Percentiles rank a stretch among this genome's conserved stretches.
Conservation (phyloP, 2,329 filamentous ascomycete species). For the Fusarium beomiforme region DNA sequence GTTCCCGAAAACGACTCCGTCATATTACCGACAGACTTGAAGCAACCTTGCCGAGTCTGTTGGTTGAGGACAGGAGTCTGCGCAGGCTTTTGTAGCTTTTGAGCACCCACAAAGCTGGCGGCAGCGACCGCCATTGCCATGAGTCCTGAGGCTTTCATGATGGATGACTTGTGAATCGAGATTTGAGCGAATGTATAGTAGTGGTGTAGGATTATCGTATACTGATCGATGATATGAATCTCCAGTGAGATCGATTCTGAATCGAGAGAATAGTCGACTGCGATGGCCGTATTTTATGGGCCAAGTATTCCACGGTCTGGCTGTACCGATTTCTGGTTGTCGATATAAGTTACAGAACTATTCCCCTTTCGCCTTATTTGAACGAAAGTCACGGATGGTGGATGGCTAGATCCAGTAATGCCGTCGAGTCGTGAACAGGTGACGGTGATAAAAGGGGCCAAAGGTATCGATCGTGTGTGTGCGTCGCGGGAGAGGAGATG, state of each 20-base stretch:
- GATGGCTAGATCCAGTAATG: slow-evolving; percentile 17
- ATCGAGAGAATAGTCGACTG: no score
- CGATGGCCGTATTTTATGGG: no score
- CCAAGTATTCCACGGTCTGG: no score
- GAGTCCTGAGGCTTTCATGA: slow-evolving; percentile 48
- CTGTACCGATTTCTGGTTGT: no score
- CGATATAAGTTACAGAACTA: not conserved
- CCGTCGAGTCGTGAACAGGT: slow-evolving; percentile 17
- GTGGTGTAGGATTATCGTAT: not conserved
- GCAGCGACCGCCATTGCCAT: slow-evolving; percentile 45
- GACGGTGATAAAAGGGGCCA: not conserved
- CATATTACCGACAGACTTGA: slow-evolving; percentile 54
- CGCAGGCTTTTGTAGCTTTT: slow-evolving; percentile 49
- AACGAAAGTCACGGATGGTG: slow-evolving; percentile 1
- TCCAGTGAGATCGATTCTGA: slow-evolving; percentile 43
- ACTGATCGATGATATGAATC: not conserved
- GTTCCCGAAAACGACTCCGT: slow-evolving; percentile 32
- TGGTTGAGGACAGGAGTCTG: slow-evolving; percentile 49
- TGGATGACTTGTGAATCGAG: slow-evolving; percentile 9
- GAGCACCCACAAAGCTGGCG: slow-evolving; percentile 37
- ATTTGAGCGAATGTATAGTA: slow-evolving; percentile 27
- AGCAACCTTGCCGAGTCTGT: slow-evolving; percentile 63
- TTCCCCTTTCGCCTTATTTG: slow-evolving; percentile 4
- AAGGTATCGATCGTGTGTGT: slow-evolving; percentile 4
- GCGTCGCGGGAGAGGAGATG: slow-evolving; percentile 20